These are phyloP conservation scores for Aspergillus sp. DNA, from an alignment of 2,329 filamentous ascomycete genomes.

Conservation along the genomic window DNA sequence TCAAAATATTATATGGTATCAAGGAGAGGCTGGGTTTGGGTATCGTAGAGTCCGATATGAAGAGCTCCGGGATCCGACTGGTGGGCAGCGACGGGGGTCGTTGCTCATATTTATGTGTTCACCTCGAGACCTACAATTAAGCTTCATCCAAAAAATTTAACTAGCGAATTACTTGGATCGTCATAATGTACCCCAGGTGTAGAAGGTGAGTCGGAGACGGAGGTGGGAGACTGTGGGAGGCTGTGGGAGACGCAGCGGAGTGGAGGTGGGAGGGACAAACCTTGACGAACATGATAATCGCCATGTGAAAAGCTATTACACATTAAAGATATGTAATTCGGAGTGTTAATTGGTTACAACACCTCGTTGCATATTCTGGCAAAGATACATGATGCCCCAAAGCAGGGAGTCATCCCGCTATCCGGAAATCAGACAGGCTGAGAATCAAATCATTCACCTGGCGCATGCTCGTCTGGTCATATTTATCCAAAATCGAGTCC, in stretches of 20 bases:
- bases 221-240: constrained; percentile 5
- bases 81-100: neutral
- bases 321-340: neutral
- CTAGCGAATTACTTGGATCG: neutral
- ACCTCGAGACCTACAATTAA: neutral
- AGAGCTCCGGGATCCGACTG: neutral
- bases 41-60: neutral
- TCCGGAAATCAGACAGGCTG: constrained; percentile 29
- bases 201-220: constrained; percentile 7
- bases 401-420: neutral
- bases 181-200: neutral
- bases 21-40: neutral
- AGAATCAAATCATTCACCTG: constrained; percentile 41
- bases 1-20: neutral
- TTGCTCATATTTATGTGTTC: neutral
- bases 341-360: neutral
- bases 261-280: neutral
- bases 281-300: neutral
- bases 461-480: constrained; percentile 43
- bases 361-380: neutral
- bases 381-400: neutral
- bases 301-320: neutral
- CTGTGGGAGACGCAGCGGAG: neutral
- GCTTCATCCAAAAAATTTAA: neutral
- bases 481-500: constrained; percentile 35